Base-by-base conservation (phyloP, 176 grass and related monocot genomes). In the Cocos nucifera region DNA sequence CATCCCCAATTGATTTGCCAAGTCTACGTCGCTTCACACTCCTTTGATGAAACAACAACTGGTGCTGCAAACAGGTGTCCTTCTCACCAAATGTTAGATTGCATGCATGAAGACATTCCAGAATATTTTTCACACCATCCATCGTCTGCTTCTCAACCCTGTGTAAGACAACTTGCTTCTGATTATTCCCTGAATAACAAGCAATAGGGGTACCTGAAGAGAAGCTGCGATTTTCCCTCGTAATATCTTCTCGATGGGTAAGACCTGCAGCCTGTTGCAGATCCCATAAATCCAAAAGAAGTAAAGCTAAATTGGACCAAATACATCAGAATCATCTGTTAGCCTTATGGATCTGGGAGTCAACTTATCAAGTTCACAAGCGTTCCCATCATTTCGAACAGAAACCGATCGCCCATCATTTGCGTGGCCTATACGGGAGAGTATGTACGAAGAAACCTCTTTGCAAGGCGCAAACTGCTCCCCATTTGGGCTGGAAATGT, bases 391-490 rank as follows among this genome's bases (percentile, higher is more conserved):
- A 73, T 64, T 57, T 57, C 81, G 66, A 81, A 70, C 53, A 79
- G 77, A 49, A 63, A 71, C 52, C 15, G 32, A 23, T 68, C 28
- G 62, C 19, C 29, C 15, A 68, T 65, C 66, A 61, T 51, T 58
- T 76, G 88, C 84, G 82, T 87, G 71, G 25, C 94, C 85, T 77
- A 99, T 70, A 74, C 93, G 77, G 66, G 81, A 79, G 82, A 85
- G 81, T 69, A 99, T 78, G 61, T 99, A 89, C 18, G 75, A 69
- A 44, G 94, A 86, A 71, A 93, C 82, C 65, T 99, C 88, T 64
- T 86, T 89, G 77, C 88, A 99, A 54, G 82, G 84, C 59, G 67
- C 50, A 79, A 93, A 89, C 1, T 79, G 74, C 60, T 58, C 73
- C 77, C 94, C 88, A 17, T 87, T 86, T 51, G 94, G 88, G 79